Evolutionary conservation across 1,284 basidiomycete species (phyloP), one percentile per base, ranked within the genome.

Genomic region (Cutaneotrichosporon cutaneum): DNA sequence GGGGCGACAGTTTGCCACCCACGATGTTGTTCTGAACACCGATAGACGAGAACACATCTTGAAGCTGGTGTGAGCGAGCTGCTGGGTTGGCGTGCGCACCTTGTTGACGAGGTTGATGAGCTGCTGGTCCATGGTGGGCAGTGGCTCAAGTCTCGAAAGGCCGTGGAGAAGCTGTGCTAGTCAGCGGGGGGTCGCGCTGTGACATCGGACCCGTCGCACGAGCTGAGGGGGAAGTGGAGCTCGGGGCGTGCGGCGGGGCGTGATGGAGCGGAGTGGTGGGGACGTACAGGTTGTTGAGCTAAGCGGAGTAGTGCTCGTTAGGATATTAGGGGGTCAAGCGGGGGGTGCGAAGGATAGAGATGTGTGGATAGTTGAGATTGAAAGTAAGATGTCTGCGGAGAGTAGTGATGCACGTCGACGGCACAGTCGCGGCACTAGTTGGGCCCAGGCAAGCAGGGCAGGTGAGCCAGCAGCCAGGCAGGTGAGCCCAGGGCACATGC

Each of bases 1-100:
- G 14, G 3, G 13, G 50, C 11, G 22, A 13, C 16, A n/a, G 10
- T 33, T 24, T 58, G 30, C 24, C 56, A 72, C 77, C 58, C 54
- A 80, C 80, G 51, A 79, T 80, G 65, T 75, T 78, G 71, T 79
- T 81, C 56, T 75, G 74, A 42, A 82, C 76, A 58, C 82, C 81
- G 52, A 81, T 81, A 26, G 79, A 79, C 26, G 82, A 77, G 68
- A 83, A 83, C 33, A 82, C 82, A 77, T 83, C 82, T 78, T 83
- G 82, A 18, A 83, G 78, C 78, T 82, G 60, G 16, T 3, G 52
- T 63, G 30, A 66, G 68, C 57, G 48, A 60, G 33, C 59, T 48
- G 26, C 22, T 2, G 22, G 6, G 21, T 36, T 11, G 21, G 13
- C 4, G 30, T 2, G 21, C 56, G 7, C 24, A 77, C 80, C 77